Percentiles rank a stretch among this genome's conserved stretches.
Conservation (phyloP, 2,329 filamentous ascomycete species). For the Arthrobotrys sphaeroides region DNA sequence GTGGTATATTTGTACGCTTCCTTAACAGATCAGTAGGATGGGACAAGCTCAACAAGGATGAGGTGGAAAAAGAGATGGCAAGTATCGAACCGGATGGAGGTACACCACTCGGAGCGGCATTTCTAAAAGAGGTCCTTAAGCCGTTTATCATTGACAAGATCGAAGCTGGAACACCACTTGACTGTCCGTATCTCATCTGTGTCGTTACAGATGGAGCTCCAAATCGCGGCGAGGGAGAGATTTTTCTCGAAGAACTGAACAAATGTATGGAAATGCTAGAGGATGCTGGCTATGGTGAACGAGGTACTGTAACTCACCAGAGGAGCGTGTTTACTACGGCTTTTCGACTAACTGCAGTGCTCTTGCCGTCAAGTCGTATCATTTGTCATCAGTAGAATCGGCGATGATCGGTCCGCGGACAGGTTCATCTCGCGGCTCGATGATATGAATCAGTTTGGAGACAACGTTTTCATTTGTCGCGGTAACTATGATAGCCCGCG, state of each 20-base stretch:
- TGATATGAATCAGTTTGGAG: neutral
- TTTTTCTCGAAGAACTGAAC: neutral
- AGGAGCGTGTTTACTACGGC: too few species aligned
- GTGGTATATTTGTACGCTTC: neutral
- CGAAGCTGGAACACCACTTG: neutral
- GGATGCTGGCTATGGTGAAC: neutral
- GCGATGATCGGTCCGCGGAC: neutral
- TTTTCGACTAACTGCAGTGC: too few species aligned
- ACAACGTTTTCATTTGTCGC: neutral
- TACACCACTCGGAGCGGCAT: neutral
- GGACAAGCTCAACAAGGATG: neutral
- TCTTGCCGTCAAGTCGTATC: too few species aligned
- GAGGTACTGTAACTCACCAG: neutral
- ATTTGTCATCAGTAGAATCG: neutral
- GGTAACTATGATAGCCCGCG: neutral
- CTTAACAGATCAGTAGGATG: neutral
- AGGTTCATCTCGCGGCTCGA: neutral
- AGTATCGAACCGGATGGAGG: neutral
- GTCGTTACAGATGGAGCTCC: slow-evolving; percentile 1
- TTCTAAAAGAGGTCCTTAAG: neutral
- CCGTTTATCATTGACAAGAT: neutral
- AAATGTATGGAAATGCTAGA: neutral
- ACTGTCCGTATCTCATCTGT: neutral
- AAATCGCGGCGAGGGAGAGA: neutral
- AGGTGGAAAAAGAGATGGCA: neutral